Percentiles rank a stretch among this genome's conserved stretches.
These are phyloP conservation scores for Zygosaccharomyces pseudorouxii DNA, from an alignment of 805 yeast genomes.

Conservation along the genomic window DNA sequence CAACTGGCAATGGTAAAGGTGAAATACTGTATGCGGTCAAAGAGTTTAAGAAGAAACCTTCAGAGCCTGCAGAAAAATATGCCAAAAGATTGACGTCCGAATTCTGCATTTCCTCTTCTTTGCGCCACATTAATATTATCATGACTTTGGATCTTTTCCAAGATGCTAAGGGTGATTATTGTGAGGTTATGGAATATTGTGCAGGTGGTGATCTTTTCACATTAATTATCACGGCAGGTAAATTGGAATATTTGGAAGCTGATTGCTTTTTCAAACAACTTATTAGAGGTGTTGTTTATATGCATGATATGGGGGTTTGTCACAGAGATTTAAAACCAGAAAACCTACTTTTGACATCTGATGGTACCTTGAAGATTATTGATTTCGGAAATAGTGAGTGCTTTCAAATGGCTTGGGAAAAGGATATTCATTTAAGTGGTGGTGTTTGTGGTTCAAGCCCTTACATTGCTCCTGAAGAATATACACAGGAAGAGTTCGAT, in stretches of 20 bases:
- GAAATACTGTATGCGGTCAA: slow-evolving; percentile 76
- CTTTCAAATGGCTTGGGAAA: slow-evolving; percentile 81
- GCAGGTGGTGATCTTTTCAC: slow-evolving; percentile 79
- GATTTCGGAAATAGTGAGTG: slow-evolving; percentile 88
- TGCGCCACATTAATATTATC: slow-evolving; percentile 74
- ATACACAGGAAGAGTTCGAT: slow-evolving; percentile 60
- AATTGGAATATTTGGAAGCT: slow-evolving; percentile 75
- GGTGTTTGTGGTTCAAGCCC: slow-evolving; percentile 87
- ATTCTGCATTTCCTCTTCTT: slow-evolving; percentile 73
- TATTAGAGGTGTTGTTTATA: slow-evolving; percentile 76
- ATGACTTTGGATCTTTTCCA: slow-evolving; percentile 70
- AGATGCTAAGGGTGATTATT: slow-evolving; percentile 78
- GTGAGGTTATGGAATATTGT: slow-evolving; percentile 83
- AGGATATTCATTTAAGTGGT: slow-evolving; percentile 58
- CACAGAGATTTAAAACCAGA: slow-evolving; percentile 96
- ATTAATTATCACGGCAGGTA: slow-evolving; percentile 69
- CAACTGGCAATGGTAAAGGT: slow-evolving; percentile 28
- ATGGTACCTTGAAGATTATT: slow-evolving; percentile 73
- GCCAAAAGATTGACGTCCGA: slow-evolving; percentile 73
- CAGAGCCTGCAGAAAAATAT: slow-evolving; percentile 62
- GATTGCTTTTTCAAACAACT: slow-evolving; percentile 88
- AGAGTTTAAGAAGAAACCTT: slow-evolving; percentile 63
- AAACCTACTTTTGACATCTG: slow-evolving; percentile 69
- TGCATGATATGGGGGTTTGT: slow-evolving; percentile 85
- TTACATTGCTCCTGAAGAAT: slow-evolving; percentile 88